Percentiles rank a stretch among this genome's conserved stretches.
These are phyloP conservation scores for Globisporangium heterothallicum DNA, from an alignment of 352 stramenopile species.

Conservation along the genomic window DNA sequence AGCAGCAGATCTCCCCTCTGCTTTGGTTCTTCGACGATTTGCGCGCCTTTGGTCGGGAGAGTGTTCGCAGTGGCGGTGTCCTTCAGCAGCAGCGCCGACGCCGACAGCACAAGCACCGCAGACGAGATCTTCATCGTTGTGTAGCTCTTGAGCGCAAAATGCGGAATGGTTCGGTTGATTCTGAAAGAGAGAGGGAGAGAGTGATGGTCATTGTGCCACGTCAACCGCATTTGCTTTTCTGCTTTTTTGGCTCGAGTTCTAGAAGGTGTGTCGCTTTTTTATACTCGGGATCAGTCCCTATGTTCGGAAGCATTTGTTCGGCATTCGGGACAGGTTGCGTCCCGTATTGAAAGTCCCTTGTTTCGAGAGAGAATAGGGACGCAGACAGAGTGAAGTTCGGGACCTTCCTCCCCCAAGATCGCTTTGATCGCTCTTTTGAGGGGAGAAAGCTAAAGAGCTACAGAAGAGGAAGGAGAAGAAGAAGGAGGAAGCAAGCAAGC, in stretches of 20 bases:
- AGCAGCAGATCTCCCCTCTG: constrained; percentile 27
- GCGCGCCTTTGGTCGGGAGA: not conserved
- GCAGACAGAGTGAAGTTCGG: not conserved
- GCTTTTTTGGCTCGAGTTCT: constrained; percentile 2
- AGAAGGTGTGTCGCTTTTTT: no score
- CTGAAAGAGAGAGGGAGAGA: no score
- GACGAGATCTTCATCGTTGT: constrained; percentile 66
- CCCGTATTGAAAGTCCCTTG: no score
- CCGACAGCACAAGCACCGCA: constrained; percentile 30
- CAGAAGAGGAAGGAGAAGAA: constrained; percentile 7
- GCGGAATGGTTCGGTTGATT: constrained; percentile 9
- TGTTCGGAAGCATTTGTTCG: not conserved
- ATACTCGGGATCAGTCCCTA: no score
- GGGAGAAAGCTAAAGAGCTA: constrained; percentile 16
- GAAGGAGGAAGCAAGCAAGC: constrained; percentile 1
- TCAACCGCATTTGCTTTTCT: not conserved
- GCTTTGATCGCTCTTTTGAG: not conserved
- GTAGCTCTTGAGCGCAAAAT: constrained; percentile 10
- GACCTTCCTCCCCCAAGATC: constrained; percentile 7
- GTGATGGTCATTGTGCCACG: constrained; percentile 10
- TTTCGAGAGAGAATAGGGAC: not conserved
- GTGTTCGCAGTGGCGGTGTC: not conserved
- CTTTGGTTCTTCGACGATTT: constrained; percentile 13
- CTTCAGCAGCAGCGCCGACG: constrained; percentile 36
- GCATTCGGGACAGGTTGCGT: not conserved